phyloP scores from a whole-genome alignment of 257 asterid species.

The Fraxinus quadrangulata region DNA sequence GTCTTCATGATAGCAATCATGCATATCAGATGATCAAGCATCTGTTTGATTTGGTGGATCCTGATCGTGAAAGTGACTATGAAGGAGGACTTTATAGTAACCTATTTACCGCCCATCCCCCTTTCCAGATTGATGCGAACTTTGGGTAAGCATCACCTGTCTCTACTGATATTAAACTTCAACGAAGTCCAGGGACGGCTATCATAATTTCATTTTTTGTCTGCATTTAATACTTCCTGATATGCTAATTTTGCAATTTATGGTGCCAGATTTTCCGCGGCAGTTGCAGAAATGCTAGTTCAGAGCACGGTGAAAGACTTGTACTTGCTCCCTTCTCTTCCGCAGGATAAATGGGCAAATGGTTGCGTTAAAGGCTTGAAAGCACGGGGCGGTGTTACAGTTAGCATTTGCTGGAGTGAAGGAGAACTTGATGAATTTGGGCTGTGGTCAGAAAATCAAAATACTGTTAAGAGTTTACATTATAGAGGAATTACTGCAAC shows the following conservation, averaged over 20 bases:
- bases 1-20: slow-evolving; percentile 58
- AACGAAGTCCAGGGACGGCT: too few relatives aligned
- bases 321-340: slow-evolving; percentile 77
- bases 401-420: slow-evolving; percentile 65
- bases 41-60: slow-evolving; percentile 60
- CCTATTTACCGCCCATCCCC: slow-evolving; percentile 79
- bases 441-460: slow-evolving; percentile 50
- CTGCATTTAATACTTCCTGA: too few relatives aligned
- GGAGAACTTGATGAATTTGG: slow-evolving; percentile 66
- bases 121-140: slow-evolving; percentile 87
- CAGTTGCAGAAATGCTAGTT: slow-evolving; percentile 78
- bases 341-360: slow-evolving; percentile 59
- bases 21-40: slow-evolving; percentile 75
- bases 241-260: neutral
- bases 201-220: too few relatives aligned
- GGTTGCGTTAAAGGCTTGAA: slow-evolving; percentile 70
- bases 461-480: slow-evolving; percentile 46
- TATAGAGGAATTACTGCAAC: slow-evolving; percentile 44
- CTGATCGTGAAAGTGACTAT: slow-evolving; percentile 42
- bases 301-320: slow-evolving; percentile 70
- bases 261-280: slow-evolving; percentile 64
- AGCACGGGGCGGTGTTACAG: slow-evolving; percentile 62
- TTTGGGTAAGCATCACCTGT: slow-evolving; percentile 54
- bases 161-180: neutral
- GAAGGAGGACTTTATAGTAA: slow-evolving; percentile 81